Evolutionary conservation across 1,139 yeast genomes (phyloP).

Genomic region (Zygotorulaspora mrakii): DNA sequence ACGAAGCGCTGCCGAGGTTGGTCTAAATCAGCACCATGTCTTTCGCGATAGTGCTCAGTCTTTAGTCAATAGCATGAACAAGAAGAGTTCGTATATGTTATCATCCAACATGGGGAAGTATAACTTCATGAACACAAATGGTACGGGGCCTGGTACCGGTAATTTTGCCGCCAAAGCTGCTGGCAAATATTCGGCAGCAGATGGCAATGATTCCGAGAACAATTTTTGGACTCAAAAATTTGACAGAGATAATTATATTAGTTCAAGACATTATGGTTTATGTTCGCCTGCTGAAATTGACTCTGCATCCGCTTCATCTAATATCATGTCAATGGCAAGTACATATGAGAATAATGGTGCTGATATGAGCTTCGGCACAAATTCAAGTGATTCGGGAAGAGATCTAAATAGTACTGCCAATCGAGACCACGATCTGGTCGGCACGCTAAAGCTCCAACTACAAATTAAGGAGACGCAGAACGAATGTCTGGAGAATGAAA

Average conservation of each 20-base stretch:
- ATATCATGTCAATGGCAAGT: conserved; percentile 8
- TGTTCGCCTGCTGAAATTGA: too few relatives aligned
- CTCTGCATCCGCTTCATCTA: too few relatives aligned
- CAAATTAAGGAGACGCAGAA: conserved; percentile 41
- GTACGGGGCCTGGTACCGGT: too few relatives aligned
- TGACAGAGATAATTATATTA: neutral
- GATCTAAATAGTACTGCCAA: conserved; percentile 1
- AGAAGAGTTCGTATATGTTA: neutral
- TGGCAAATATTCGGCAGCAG: neutral
- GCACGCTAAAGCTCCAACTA: conserved; percentile 31
- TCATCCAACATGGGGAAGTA: neutral
- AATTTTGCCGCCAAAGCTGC: conserved; percentile 2
- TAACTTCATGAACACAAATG: neutral
- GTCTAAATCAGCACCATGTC: neutral
- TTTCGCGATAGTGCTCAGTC: neutral
- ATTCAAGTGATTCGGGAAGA: conserved; percentile 1
- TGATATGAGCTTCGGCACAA: conserved; percentile 8
- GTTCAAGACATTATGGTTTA: neutral
- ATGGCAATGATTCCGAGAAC: neutral
- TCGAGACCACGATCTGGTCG: conserved; percentile 3
- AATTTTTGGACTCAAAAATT: neutral
- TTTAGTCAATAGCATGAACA: neutral
- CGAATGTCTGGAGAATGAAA: conserved; percentile 39
- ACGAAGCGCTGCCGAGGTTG: neutral
- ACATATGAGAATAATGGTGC: conserved; percentile 10